Base-by-base conservation (phyloP, 805 yeast genomes). In the Citeromyces nyonsensis region DNA sequence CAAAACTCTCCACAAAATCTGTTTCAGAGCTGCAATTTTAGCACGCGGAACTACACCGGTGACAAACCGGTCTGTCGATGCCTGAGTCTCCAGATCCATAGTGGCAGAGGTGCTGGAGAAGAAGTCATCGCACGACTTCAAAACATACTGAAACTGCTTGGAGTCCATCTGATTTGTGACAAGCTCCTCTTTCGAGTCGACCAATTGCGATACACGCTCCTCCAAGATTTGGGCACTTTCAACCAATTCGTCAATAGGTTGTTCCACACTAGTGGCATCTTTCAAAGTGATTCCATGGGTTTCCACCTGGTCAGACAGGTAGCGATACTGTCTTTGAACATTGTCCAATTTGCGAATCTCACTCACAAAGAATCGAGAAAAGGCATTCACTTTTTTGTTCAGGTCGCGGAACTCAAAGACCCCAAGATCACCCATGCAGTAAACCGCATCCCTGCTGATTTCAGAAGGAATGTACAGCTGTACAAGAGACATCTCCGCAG, bases 401-500 rank as follows among this genome's bases (percentile, higher is more conserved):
- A 83, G 63, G 54, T 91, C 98, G 33, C 94, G 63, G 52, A 91
- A 84, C 48, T 93, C 95, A 18, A 91, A 69, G 38, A 73, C 59
- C 15, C 94, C 93, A 49, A 83, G 61, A 41, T 82, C 84, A 4
- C 98, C 99, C 25, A 91, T 60, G 18, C 82, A 71, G 36, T 83
- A 70, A n/a, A 85, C 77, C 26, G 84, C 72, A 37, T 85, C 94
- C 40, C 96, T 64, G 6, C 94, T 72, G 29, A 81, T 76, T 56
- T 91, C 99, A 18, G 82, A 74, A 6, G 97, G 88, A 37, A 91
- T 73, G 53, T 83, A 88, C 43, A 91, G 63, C 60, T 91, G 95
- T 33, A 88, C 80, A 44, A 86, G 69, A 31, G 94, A 73, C 97
- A 91, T 93, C 48, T 82, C 94, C 77, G 97, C 97, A 36, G 97